These are phyloP conservation scores for Leccinum insolens DNA, from an alignment of 1,284 basidiomycete species.

Conservation along the genomic window DNA sequence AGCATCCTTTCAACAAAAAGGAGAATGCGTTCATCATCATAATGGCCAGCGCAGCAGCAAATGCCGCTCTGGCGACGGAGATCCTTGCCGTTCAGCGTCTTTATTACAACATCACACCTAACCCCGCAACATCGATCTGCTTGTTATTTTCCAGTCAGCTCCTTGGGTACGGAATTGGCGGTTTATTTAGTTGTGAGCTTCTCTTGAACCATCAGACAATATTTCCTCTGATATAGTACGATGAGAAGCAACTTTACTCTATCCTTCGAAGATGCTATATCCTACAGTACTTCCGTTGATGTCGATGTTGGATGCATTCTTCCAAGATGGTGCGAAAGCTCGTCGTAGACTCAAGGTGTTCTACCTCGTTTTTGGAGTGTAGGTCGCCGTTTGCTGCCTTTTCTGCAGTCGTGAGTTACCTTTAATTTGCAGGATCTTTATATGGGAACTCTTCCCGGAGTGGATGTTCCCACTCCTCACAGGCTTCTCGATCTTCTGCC, in stretches of 20 bases:
- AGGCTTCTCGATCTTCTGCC: slow-evolving; percentile 58
- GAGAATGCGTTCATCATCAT: slow-evolving; percentile 69
- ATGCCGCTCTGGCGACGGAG: slow-evolving; percentile 54
- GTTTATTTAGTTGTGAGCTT: slow-evolving; percentile 51
- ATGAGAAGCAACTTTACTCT: slow-evolving; percentile 48
- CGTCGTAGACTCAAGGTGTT: slow-evolving; percentile 50
- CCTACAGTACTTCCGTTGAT: slow-evolving; percentile 56
- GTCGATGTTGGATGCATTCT: slow-evolving; percentile 60
- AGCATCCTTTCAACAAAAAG: slow-evolving; percentile 48
- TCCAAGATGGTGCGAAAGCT: slow-evolving; percentile 48
- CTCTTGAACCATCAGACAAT: slow-evolving; percentile 11
- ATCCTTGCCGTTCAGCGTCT: slow-evolving; percentile 65
- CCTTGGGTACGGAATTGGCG: slow-evolving; percentile 61
- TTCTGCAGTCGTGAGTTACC: neutral
- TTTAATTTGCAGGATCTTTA: slow-evolving; percentile 38
- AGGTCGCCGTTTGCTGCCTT: neutral
- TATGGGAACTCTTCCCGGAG: slow-evolving; percentile 56
- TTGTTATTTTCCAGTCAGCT: slow-evolving; percentile 64
- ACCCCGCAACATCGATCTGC: slow-evolving; percentile 56
- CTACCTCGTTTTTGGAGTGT: slow-evolving; percentile 51
- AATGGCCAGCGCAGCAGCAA: slow-evolving; percentile 67
- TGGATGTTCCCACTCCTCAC: slow-evolving; percentile 55
- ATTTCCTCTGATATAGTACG: slow-evolving; percentile 20
- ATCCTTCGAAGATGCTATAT: slow-evolving; percentile 70
- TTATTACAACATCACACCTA: slow-evolving; percentile 58